Percentiles rank a stretch among this genome's conserved stretches.
phyloP scores from a whole-genome alignment of 2,329 filamentous ascomycete species.

The Stagonosporopsis vannaccii region DNA sequence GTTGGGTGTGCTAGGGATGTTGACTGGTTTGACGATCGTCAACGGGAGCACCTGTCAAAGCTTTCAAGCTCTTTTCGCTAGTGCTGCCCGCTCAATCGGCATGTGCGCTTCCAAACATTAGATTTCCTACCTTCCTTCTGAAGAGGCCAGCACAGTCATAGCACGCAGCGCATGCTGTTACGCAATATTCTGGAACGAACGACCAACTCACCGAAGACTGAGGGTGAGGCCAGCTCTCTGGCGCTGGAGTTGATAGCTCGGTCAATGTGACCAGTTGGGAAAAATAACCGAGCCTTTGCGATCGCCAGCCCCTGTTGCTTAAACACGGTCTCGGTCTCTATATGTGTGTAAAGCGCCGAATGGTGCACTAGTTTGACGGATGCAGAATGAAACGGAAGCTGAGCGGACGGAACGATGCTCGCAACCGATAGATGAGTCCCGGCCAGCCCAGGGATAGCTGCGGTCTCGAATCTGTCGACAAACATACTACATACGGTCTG shows the following conservation, averaged over 20 bases:
- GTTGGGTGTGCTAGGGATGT: not conserved
- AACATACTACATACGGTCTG: not conserved
- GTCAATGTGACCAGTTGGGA: not conserved
- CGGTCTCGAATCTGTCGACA: not conserved
- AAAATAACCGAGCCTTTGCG: not conserved
- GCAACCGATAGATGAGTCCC: not conserved
- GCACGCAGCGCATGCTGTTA: not conserved
- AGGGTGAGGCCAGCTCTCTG: not conserved
- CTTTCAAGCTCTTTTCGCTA: conserved; percentile 8
- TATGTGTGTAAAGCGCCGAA: conserved; percentile 1
- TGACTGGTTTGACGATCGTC: not conserved
- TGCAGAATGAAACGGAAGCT: not conserved
- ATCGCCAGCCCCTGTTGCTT: not conserved
- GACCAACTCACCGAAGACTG: not conserved
- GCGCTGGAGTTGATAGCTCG: not conserved
- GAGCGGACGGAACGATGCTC: not conserved
- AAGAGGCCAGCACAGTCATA: not conserved
- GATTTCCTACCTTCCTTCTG: not conserved
- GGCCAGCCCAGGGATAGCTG: not conserved
- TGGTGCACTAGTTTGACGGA: not conserved
- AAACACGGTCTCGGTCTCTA: not conserved
- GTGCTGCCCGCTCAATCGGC: conserved; percentile 2
- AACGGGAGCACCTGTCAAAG: conserved; percentile 8
- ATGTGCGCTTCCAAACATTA: conserved; percentile 1
- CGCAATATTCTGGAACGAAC: not conserved